These are phyloP conservation scores for Trametes sanguinea DNA, from an alignment of 768 basidiomycete species.

Conservation along the genomic window DNA sequence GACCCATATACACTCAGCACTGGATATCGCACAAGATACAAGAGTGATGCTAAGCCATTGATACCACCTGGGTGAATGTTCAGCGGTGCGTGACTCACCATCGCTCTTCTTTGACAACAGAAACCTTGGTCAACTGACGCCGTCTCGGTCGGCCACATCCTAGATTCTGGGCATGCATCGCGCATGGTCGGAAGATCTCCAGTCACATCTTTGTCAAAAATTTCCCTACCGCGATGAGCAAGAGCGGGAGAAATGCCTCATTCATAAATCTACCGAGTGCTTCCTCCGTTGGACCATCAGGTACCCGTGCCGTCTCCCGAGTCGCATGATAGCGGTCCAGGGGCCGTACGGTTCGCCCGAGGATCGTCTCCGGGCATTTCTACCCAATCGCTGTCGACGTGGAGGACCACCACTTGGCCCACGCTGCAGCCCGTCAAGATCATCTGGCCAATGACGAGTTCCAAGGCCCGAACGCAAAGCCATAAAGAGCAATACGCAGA, in stretches of 20 bases:
- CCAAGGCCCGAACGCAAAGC: conserved; percentile 9
- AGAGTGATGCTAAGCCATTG: no score
- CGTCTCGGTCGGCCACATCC: no score
- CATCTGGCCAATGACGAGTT: conserved; percentile 12
- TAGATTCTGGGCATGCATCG: no score
- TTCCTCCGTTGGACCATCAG: conserved; percentile 4
- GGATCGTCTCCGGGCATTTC: conserved; percentile 24
- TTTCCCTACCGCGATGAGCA: conserved; percentile 8
- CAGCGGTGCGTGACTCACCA: no score
- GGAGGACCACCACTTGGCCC: background rate
- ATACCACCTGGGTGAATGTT: no score
- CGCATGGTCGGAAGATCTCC: conserved; percentile 11
- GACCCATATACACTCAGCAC: no score
- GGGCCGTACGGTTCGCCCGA: background rate
- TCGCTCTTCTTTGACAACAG: no score
- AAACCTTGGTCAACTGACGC: no score
- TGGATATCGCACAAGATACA: no score
- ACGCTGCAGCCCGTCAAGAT: conserved; percentile 5
- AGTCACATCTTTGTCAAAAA: background rate
- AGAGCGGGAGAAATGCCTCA: background rate
- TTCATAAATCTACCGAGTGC: conserved; percentile 8
- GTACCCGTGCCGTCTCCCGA: conserved; percentile 6
- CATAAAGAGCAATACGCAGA: conserved; percentile 2
- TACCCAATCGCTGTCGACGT: conserved; percentile 17
- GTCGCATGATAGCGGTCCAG: conserved; percentile 7